Percentiles rank a stretch among this genome's conserved stretches.
These are phyloP conservation scores for Trichoderma asperelloides DNA, from an alignment of 495 filamentous ascomycete genomes.

Conservation along the genomic window DNA sequence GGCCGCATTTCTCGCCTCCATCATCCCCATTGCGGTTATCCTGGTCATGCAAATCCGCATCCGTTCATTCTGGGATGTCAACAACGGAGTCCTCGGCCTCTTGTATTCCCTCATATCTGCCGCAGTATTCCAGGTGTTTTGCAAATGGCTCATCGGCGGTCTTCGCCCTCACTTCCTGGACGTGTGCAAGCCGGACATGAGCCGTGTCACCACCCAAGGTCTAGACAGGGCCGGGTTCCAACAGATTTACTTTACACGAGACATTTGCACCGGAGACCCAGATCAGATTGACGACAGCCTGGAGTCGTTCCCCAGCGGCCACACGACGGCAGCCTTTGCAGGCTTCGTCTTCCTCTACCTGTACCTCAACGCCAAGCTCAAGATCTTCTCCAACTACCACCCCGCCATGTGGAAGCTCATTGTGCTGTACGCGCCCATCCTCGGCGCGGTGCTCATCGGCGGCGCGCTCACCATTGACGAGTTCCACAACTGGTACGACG, in stretches of 20 bases:
- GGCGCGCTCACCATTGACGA: slow-evolving; percentile 53
- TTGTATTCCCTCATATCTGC: slow-evolving; percentile 51
- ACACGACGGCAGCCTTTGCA: slow-evolving; percentile 49
- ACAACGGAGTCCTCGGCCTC: slow-evolving; percentile 53
- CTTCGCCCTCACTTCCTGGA: slow-evolving; percentile 50
- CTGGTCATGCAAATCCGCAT: slow-evolving; percentile 50
- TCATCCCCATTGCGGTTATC: slow-evolving; percentile 51
- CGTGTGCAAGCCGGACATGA: slow-evolving; percentile 46
- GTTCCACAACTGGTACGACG: slow-evolving; percentile 55
- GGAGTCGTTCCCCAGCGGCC: slow-evolving; percentile 53
- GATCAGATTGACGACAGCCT: slow-evolving; percentile 39
- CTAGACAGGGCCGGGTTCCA: slow-evolving; percentile 30
- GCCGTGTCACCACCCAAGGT: slow-evolving; percentile 19
- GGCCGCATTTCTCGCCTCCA: slow-evolving; percentile 43
- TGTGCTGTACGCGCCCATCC: slow-evolving; percentile 46
- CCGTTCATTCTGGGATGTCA: slow-evolving; percentile 58
- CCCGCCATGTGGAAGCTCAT: slow-evolving; percentile 56
- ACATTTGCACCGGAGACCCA: slow-evolving; percentile 34
- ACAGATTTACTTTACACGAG: slow-evolving; percentile 38
- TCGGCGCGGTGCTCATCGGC: slow-evolving; percentile 48
- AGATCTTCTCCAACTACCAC: slow-evolving; percentile 51
- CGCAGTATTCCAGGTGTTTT: slow-evolving; percentile 46
- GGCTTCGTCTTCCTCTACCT: slow-evolving; percentile 49
- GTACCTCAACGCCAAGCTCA: slow-evolving; percentile 58
- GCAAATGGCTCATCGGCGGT: slow-evolving; percentile 50